Evolutionary conservation across 108 stramenopile genomes (phyloP).

Genomic region (Mediolabrus comicus): DNA sequence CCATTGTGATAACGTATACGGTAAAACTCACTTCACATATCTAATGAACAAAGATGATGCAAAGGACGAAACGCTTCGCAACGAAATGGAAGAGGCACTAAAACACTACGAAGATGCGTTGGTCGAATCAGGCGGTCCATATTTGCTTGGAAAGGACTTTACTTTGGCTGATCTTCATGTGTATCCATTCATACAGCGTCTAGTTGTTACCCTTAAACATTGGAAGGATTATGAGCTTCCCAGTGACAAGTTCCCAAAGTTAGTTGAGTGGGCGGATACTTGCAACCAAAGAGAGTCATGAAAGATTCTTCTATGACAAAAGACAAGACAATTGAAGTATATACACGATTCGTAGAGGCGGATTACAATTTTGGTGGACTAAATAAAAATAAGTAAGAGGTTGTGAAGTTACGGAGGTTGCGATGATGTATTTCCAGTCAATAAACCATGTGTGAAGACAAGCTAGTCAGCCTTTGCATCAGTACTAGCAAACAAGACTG

Average conservation of each 20-base stretch:
- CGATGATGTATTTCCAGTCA: not conserved
- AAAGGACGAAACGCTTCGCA: slow-evolving; percentile 14
- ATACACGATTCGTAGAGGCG: slow-evolving; percentile 30
- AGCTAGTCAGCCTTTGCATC: slow-evolving; percentile 42
- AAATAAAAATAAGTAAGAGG: slow-evolving; percentile 33
- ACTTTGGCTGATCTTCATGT: slow-evolving; percentile 48
- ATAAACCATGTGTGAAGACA: not conserved
- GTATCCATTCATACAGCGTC: slow-evolving; percentile 46
- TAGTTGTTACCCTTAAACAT: slow-evolving; percentile 34
- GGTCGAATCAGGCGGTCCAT: slow-evolving; percentile 26
- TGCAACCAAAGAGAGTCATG: slow-evolving; percentile 46
- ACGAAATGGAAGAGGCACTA: slow-evolving; percentile 41
- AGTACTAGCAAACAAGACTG: slow-evolving; percentile 44
- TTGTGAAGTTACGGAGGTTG: not conserved
- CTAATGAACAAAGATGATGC: slow-evolving; percentile 48
- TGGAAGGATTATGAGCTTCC: slow-evolving; percentile 50
- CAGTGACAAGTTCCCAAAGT: slow-evolving; percentile 31
- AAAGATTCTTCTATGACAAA: slow-evolving; percentile 35
- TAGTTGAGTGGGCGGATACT: slow-evolving; percentile 32
- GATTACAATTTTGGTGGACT: slow-evolving; percentile 48
- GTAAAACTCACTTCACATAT: slow-evolving; percentile 42
- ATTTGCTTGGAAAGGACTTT: slow-evolving; percentile 42
- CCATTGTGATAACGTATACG: slow-evolving; percentile 43
- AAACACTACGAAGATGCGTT: slow-evolving; percentile 23
- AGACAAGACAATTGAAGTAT: slow-evolving; percentile 42